Percentiles rank a stretch among this genome's conserved stretches.
phyloP scores from a whole-genome alignment of 495 filamentous ascomycete species.

The Penicillium flavigenum region DNA sequence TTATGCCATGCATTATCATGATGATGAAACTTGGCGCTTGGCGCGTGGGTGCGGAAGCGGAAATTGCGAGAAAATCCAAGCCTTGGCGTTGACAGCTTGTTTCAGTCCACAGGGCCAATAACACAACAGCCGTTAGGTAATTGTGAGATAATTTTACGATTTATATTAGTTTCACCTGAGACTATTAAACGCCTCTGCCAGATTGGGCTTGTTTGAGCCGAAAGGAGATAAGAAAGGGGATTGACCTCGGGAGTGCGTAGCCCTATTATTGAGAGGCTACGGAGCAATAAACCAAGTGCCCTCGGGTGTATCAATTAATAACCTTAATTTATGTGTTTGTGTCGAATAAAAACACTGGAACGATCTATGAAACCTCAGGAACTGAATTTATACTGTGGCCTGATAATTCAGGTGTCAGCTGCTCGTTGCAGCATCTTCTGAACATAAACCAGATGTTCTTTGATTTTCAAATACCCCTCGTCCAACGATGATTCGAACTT shows the following conservation, averaged over 20 bases:
- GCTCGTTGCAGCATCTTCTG: background rate
- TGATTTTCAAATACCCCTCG: constrained; percentile 14
- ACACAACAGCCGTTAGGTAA: background rate
- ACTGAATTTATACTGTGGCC: background rate
- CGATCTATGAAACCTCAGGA: background rate
- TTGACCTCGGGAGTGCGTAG: too few relatives aligned
- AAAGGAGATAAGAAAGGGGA: background rate
- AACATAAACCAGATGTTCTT: background rate
- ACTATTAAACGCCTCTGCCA: background rate
- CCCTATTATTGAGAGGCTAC: background rate
- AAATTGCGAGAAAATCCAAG: background rate
- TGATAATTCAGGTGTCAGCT: background rate
- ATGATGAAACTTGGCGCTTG: constrained; percentile 5
- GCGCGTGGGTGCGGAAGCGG: background rate
- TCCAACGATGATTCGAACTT: constrained; percentile 11
- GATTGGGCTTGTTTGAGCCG: background rate
- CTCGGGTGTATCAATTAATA: background rate
- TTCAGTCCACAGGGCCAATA: background rate
- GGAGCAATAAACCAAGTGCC: background rate
- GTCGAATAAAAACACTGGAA: background rate
- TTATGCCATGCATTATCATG: constrained; percentile 7
- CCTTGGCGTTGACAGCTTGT: constrained; percentile 2
- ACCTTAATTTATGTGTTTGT: background rate
- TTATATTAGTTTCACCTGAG: constrained; percentile 16
- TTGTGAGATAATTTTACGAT: constrained; percentile 30